phyloP scores from a whole-genome alignment of 129 eudicot genomes.

The Artemisia annua region DNA sequence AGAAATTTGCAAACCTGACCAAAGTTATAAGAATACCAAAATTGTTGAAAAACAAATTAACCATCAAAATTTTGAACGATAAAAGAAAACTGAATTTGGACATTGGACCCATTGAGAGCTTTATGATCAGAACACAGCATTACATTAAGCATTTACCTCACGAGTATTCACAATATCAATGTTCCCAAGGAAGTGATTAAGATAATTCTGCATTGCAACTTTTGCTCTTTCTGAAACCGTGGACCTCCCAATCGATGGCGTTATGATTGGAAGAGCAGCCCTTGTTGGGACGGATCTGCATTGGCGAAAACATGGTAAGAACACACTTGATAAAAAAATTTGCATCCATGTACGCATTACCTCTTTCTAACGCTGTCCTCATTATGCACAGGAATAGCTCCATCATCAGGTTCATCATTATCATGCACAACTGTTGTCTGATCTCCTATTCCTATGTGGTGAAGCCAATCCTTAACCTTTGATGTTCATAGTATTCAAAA shows the following conservation, averaged over 20 bases:
- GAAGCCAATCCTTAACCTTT: slow-evolving; percentile 94
- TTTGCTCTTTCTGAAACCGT: slow-evolving; percentile 67
- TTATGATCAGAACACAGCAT: slow-evolving; percentile 7
- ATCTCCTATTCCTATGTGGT: slow-evolving; percentile 77
- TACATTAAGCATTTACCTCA: slow-evolving; percentile 50
- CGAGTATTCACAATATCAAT: slow-evolving; percentile 78
- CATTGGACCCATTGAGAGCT: slow-evolving; percentile 7
- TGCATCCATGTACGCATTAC: slow-evolving; percentile 30
- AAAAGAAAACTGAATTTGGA: slow-evolving; percentile 10
- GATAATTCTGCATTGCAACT: slow-evolving; percentile 88
- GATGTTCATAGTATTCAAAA: slow-evolving; percentile 17
- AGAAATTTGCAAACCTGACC: slow-evolving; percentile 88
- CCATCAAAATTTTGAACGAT: slow-evolving; percentile 1
- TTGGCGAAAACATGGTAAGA: slow-evolving; percentile 14
- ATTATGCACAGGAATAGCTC: slow-evolving; percentile 59
- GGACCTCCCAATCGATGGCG: slow-evolving; percentile 67
- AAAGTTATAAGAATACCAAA: slow-evolving; percentile 27
- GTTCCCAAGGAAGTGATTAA: slow-evolving; percentile 87
- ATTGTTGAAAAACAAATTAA: slow-evolving; percentile 3
- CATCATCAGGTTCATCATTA: slow-evolving; percentile 84
- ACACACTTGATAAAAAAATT: slow-evolving; percentile 5
- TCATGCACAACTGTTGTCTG: slow-evolving; percentile 70
- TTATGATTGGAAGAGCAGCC: slow-evolving; percentile 74
- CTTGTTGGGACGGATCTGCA: slow-evolving; percentile 83
- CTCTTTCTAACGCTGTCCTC: slow-evolving; percentile 60